A percentile compares a stretch with the other conserved stretches of the same genome.
phyloP scores from a whole-genome alignment of 306 rosid genomes.

The Myrica gale region DNA sequence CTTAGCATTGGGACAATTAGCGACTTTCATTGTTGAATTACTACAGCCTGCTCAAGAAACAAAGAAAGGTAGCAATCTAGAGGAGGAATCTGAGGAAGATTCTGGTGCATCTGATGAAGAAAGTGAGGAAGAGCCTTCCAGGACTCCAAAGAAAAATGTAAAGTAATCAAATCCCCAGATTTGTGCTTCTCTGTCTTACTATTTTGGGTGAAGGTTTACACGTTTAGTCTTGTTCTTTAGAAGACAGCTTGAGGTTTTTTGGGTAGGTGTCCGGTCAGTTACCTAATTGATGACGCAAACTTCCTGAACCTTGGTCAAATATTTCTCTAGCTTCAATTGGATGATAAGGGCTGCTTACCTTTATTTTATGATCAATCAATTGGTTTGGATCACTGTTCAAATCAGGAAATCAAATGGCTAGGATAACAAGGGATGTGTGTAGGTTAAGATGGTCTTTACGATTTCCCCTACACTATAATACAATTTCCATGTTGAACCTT shows the following conservation, averaged over 20 bases:
- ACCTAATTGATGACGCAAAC: neutral
- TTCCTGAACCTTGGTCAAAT: neutral
- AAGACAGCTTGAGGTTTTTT: neutral
- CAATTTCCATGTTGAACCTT: neutral
- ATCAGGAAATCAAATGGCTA: neutral
- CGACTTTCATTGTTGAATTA: neutral
- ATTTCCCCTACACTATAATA: neutral
- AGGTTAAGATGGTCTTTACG: neutral
- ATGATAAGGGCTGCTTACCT: neutral
- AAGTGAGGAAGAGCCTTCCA: slow-evolving; percentile 35
- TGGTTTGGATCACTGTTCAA: neutral
- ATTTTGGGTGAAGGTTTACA: neutral
- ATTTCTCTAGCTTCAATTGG: neutral
- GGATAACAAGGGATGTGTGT: neutral
- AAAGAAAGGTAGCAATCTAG: slow-evolving; percentile 25
- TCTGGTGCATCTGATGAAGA: slow-evolving; percentile 23
- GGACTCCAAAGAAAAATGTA: slow-evolving; percentile 55
- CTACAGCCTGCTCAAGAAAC: slow-evolving; percentile 30
- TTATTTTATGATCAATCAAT: neutral
- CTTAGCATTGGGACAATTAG: neutral
- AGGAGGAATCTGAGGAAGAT: slow-evolving; percentile 46
- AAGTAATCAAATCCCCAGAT: neutral
- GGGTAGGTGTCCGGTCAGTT: neutral
- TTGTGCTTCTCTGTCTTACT: neutral
- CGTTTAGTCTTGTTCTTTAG: neutral